phyloP scores from a whole-genome alignment of 169 alveolate genomes.

The Perkinsus marinus region DNA sequence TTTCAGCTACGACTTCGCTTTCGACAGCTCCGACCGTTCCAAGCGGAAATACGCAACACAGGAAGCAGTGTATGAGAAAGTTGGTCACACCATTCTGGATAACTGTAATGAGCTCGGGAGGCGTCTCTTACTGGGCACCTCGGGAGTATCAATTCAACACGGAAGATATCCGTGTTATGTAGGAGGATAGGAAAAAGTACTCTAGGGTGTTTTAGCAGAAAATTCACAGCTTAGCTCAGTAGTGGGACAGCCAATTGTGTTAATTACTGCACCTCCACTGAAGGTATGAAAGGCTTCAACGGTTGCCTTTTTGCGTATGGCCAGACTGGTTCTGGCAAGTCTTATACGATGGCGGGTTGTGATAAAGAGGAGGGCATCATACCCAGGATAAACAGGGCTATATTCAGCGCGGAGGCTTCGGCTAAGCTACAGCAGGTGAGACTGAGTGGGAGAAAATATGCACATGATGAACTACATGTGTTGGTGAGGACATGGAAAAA shows the following conservation, averaged over 20 bases:
- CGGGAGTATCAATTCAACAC: too few species aligned
- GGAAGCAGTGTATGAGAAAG: neutral
- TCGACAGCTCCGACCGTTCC: neutral
- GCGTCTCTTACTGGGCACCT: neutral
- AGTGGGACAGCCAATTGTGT: too few species aligned
- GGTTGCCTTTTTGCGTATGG: slow-evolving; percentile 10
- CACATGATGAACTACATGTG: too few species aligned
- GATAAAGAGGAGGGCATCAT: neutral
- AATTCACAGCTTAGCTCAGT: too few species aligned
- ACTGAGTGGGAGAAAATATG: too few species aligned
- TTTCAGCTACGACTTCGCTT: neutral
- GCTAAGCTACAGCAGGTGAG: neutral
- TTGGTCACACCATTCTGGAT: neutral
- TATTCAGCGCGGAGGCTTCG: neutral
- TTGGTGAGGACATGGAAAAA: too few species aligned
- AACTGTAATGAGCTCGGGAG: neutral
- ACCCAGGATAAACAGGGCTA: neutral
- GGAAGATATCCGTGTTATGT: too few species aligned
- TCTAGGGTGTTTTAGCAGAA: too few species aligned
- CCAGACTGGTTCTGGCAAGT: neutral
- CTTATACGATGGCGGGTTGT: neutral
- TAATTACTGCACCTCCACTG: too few species aligned
- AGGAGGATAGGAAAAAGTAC: too few species aligned
- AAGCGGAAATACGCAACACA: neutral
- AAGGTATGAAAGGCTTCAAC: slow-evolving; percentile 13